A percentile compares a stretch with the other conserved stretches of the same genome.
Conservation (phyloP, 148 eudicot species). For the Oxyria digyna region DNA sequence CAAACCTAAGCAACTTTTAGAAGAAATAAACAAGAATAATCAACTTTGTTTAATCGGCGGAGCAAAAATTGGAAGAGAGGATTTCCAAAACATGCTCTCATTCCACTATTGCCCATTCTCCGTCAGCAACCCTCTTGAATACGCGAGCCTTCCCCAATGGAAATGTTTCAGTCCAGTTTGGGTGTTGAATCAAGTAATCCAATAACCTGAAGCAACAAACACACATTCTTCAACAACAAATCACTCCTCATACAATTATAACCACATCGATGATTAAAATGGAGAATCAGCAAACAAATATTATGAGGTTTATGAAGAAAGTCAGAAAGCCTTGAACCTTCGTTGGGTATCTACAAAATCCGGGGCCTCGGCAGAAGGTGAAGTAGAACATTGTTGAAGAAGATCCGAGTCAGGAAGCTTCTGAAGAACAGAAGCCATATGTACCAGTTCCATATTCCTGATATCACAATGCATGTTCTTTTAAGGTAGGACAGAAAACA, state of each 20-base stretch:
- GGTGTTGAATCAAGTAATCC: conserved; percentile 53
- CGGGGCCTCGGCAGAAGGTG: conserved; percentile 82
- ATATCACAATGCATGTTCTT: neutral
- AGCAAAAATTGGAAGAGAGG: too few species aligned
- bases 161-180: conserved; percentile 58
- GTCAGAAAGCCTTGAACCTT: conserved; percentile 32
- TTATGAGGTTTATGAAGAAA: neutral
- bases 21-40: neutral
- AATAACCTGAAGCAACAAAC: conserved; percentile 37
- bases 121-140: conserved; percentile 38
- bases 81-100: neutral
- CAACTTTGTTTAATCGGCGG: neutral
- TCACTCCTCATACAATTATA: neutral
- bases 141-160: conserved; percentile 45
- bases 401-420: conserved; percentile 57
- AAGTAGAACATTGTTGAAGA: conserved; percentile 55
- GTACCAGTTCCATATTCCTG: conserved; percentile 34
- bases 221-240: neutral
- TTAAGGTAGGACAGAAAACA: neutral
- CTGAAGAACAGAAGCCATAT: conserved; percentile 25
- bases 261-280: neutral
- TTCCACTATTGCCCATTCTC: conserved; percentile 35
- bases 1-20: too few species aligned
- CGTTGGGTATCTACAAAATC: conserved; percentile 58
- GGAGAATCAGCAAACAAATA: neutral